These are phyloP conservation scores for Hymenoscyphus occultus DNA, from an alignment of 2,329 filamentous ascomycete genomes.

Conservation along the genomic window DNA sequence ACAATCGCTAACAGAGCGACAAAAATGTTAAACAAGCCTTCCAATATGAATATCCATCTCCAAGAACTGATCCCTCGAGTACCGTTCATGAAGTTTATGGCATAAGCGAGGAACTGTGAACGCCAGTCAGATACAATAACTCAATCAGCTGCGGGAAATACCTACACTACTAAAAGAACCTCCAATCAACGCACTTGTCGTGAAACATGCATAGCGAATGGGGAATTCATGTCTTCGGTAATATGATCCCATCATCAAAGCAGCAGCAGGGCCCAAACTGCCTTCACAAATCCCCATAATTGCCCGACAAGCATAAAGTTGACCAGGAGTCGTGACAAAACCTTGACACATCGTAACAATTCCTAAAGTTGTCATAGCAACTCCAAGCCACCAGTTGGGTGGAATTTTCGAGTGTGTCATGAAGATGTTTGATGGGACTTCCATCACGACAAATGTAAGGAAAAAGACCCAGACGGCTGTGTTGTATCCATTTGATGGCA, in stretches of 20 bases:
- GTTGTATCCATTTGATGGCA: conserved; percentile 24
- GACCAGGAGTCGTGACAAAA: neutral
- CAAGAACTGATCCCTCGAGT: conserved; percentile 60
- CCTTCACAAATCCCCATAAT: conserved; percentile 47
- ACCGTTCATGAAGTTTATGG: conserved; percentile 52
- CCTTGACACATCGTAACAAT: conserved; percentile 7
- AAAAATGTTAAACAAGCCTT: conserved; percentile 48
- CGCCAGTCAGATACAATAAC: neutral
- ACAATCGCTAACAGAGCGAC: conserved; percentile 41
- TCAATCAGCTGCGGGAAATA: neutral
- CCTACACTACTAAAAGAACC: conserved; percentile 1
- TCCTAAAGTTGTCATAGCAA: conserved; percentile 37
- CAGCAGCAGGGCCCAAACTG: conserved; percentile 58
- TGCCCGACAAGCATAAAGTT: conserved; percentile 1
- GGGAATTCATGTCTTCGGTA: conserved; percentile 4
- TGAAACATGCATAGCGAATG: conserved; percentile 8
- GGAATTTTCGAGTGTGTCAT: conserved; percentile 38
- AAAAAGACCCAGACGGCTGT: conserved; percentile 28
- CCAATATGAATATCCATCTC: conserved; percentile 76
- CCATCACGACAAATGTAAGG: conserved; percentile 23
- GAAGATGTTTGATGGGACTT: conserved; percentile 35
- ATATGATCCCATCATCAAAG: conserved; percentile 33
- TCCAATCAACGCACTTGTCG: neutral
- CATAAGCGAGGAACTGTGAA: conserved; percentile 44
- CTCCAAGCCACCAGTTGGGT: conserved; percentile 49